These are phyloP conservation scores for Yamadazyma atmosphaerica DNA, from an alignment of 1,139 yeast species.

Conservation along the genomic window DNA sequence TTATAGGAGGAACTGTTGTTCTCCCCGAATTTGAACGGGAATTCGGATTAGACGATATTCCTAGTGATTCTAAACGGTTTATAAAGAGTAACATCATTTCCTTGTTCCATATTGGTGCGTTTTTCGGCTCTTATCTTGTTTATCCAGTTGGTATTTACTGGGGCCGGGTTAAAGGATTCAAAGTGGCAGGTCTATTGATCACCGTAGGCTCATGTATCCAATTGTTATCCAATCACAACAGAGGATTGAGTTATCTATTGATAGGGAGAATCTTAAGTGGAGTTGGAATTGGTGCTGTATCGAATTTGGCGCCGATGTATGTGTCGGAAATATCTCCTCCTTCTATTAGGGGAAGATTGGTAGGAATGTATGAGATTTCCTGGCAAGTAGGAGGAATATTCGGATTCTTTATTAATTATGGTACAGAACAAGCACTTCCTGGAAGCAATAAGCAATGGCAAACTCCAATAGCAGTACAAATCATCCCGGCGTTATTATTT, in stretches of 20 bases:
- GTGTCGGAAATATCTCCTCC: constrained; percentile 34
- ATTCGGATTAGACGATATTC: constrained; percentile 25
- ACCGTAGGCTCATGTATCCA: constrained; percentile 44
- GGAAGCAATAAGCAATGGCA: constrained; percentile 31
- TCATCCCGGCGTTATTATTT: constrained; percentile 44
- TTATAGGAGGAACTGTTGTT: constrained; percentile 34
- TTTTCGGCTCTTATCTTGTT: constrained; percentile 29
- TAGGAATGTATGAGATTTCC: constrained; percentile 50
- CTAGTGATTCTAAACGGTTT: constrained; percentile 13
- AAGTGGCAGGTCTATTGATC: constrained; percentile 33
- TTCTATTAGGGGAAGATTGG: constrained; percentile 36
- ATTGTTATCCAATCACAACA: constrained; percentile 7
- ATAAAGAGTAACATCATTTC: constrained; percentile 33
- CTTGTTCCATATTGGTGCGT: constrained; percentile 38
- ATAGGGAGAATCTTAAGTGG: constrained; percentile 36
- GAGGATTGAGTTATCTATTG: constrained; percentile 13
- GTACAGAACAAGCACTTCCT: constrained; percentile 25
- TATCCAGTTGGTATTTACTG: constrained; percentile 29
- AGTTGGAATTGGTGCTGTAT: constrained; percentile 35
- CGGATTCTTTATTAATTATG: constrained; percentile 45
- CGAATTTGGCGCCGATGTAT: constrained; percentile 34
- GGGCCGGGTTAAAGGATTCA: constrained; percentile 29
- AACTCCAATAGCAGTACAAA: constrained; percentile 41
- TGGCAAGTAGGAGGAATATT: constrained; percentile 52
- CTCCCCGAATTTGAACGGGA: constrained; percentile 26